Percentiles rank a stretch among this genome's conserved stretches.
Conservation (phyloP, 2,329 filamentous ascomycete species). For the Trichocomaceae sp. region DNA sequence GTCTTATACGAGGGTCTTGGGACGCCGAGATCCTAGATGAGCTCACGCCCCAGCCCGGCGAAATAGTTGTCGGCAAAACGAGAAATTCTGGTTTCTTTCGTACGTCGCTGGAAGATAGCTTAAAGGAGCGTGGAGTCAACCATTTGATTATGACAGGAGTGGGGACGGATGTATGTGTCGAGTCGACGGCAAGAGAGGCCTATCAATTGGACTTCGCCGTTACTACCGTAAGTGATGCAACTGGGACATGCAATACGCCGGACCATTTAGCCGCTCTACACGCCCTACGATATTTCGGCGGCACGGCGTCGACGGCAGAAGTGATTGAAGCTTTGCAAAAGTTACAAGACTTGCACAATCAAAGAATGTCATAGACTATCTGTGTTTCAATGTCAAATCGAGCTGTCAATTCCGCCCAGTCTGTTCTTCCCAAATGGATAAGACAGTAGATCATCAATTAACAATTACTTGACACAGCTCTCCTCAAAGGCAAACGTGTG, state of each 20-base stretch:
- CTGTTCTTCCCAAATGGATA: background rate
- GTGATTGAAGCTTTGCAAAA: conserved; percentile 9
- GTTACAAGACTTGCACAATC: conserved; percentile 6
- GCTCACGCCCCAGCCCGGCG: conserved; percentile 45
- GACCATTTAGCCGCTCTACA: conserved; percentile 9
- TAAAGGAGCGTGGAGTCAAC: conserved; percentile 51
- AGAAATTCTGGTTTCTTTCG: conserved; percentile 56
- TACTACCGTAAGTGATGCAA: conserved; percentile 9
- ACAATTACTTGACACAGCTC: no score
- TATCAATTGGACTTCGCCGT: conserved; percentile 10
- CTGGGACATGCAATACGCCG: conserved; percentile 4
- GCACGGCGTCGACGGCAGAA: conserved; percentile 9
- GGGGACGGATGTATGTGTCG: conserved; percentile 42
- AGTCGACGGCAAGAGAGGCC: conserved; percentile 9
- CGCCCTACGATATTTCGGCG: conserved; percentile 5
- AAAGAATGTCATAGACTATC: background rate
- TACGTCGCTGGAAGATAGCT: conserved; percentile 47
- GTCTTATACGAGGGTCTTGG: conserved; percentile 8
- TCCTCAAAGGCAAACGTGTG: no score
- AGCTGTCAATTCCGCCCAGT: conserved; percentile 4
- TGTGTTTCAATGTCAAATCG: background rate
- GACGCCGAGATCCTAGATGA: conserved; percentile 47
- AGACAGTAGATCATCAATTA: no score
- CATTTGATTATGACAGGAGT: conserved; percentile 53
- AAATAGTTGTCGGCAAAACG: conserved; percentile 52